Percentiles rank a stretch among this genome's conserved stretches.
phyloP scores from a whole-genome alignment of 108 stramenopile genomes.

The Schizochytrium sp. region DNA sequence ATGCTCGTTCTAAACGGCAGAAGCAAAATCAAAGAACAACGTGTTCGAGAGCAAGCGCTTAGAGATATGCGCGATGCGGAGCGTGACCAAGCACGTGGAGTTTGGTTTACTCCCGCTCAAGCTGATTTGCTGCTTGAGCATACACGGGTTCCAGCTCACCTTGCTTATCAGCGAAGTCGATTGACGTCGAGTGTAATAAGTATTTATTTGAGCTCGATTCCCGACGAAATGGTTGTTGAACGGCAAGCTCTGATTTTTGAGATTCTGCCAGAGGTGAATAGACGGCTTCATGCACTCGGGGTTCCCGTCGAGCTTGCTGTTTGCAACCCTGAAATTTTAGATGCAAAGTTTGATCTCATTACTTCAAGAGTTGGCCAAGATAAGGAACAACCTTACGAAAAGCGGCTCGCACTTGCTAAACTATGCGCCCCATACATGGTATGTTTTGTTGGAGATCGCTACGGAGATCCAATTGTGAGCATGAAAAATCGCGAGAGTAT shows the following conservation, averaged over 20 bases:
- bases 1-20: background rate
- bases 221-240: slow-evolving; percentile 15
- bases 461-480: background rate
- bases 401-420: background rate
- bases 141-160: background rate
- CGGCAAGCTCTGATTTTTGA: background rate
- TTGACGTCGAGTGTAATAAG: too few species aligned
- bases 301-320: background rate
- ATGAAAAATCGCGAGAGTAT: background rate
- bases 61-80: slow-evolving; percentile 31
- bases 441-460: background rate
- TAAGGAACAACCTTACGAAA: background rate
- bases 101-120: background rate
- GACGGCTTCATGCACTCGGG: background rate
- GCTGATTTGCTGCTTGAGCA: background rate
- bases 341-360: background rate
- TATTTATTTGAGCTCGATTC: background rate
- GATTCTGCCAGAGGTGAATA: background rate
- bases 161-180: slow-evolving; percentile 17
- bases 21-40: background rate
- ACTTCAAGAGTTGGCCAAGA: background rate
- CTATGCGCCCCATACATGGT: slow-evolving; percentile 23
- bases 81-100: slow-evolving; percentile 36
- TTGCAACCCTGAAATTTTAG: background rate
- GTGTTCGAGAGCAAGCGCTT: background rate